Conservation (phyloP, 768 basidiomycete species). For the Mycena epipterygia region DNA sequence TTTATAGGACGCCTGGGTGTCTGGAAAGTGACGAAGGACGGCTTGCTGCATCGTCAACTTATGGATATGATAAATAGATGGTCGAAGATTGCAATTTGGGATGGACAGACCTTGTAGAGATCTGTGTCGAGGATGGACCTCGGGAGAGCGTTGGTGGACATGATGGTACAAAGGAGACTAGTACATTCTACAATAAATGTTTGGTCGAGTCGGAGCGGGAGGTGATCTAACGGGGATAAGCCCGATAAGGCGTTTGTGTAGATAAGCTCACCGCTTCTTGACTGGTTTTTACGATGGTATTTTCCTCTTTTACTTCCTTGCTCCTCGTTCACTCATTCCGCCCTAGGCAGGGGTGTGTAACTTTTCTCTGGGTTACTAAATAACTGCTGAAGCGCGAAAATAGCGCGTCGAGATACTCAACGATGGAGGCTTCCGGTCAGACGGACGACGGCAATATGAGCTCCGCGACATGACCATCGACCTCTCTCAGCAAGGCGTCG, state of each 20-base stretch:
- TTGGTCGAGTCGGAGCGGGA: no score
- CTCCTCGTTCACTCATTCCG: slow-evolving; percentile 18
- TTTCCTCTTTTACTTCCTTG: slow-evolving; percentile 7
- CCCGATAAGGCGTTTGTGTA: slow-evolving; percentile 11
- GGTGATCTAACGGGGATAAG: no score
- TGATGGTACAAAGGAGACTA: no score
- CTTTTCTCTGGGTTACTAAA: no score
- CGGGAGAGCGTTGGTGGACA: slow-evolving; percentile 53
- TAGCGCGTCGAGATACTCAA: slow-evolving; percentile 83
- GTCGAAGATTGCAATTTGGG: not conserved
- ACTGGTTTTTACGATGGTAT: no score
- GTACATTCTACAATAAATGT: no score
- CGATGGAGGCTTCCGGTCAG: slow-evolving; percentile 90
- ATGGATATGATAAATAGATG: slow-evolving; percentile 5
- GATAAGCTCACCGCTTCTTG: no score
- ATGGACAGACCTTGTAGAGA: slow-evolving; percentile 84
- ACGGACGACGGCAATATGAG: slow-evolving; percentile 94
- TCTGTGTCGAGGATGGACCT: slow-evolving; percentile 91
- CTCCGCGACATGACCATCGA: slow-evolving; percentile 86
- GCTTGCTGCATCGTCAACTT: slow-evolving; percentile 98
- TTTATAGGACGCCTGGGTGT: slow-evolving; percentile 75
- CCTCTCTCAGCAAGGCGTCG: slow-evolving; percentile 78
- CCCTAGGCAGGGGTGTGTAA: no score
- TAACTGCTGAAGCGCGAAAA: no score
- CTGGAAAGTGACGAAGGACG: slow-evolving; percentile 82